Percentiles rank a stretch among this genome's conserved stretches.
Conservation (phyloP, 768 basidiomycete species). For the Rhodocollybia butyracea region DNA sequence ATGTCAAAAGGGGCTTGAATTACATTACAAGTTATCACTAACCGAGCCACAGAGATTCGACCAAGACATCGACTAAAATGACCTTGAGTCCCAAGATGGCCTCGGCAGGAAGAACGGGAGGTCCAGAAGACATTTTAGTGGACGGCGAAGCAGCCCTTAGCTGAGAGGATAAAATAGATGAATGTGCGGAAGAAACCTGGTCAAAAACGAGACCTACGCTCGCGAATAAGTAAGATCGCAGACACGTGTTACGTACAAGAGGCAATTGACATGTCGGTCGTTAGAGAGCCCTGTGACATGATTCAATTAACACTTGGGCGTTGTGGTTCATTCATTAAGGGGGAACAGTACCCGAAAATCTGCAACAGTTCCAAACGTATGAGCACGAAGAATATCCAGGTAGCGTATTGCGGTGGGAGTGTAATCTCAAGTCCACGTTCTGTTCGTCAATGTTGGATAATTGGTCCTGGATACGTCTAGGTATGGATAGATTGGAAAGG, state of each 20-base stretch:
- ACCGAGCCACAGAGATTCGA: not conserved
- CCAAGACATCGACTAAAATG: not conserved
- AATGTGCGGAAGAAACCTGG: not conserved
- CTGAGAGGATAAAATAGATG: not conserved
- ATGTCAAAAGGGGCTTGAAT: not conserved
- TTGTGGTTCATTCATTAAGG: too few species aligned
- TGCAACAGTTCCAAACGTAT: too few species aligned
- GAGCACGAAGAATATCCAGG: too few species aligned
- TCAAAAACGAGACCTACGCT: not conserved
- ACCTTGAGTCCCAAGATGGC: not conserved
- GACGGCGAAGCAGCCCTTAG: not conserved
- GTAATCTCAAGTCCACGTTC: too few species aligned
- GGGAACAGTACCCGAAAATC: too few species aligned
- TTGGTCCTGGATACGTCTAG: too few species aligned
- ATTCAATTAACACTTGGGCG: not conserved
- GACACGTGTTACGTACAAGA: too few species aligned
- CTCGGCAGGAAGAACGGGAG: not conserved
- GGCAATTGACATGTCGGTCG: too few species aligned
- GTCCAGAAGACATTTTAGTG: not conserved
- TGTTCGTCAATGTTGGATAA: too few species aligned
- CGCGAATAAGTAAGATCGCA: not conserved
- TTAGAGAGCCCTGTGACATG: too few species aligned
- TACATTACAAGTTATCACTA: not conserved
- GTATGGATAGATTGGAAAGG: too few species aligned
- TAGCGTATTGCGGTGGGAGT: too few species aligned